Base-by-base conservation (phyloP, 2,329 filamentous ascomycete genomes). In the Beauveria scarabaeidicola region DNA sequence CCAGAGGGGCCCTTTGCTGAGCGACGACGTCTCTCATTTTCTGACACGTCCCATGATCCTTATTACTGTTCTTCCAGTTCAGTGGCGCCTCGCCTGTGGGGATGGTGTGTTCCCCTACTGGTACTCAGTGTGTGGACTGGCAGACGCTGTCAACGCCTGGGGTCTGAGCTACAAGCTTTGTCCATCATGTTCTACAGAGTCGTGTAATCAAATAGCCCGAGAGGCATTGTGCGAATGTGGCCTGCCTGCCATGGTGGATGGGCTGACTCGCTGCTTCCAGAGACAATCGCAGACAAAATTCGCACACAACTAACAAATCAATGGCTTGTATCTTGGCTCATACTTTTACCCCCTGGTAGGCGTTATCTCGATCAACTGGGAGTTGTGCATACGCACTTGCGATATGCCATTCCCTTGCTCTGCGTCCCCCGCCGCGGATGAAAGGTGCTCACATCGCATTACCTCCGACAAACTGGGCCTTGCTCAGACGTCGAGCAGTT, bases 1-100 rank as follows among this genome's bases (percentile, higher is more conserved):
- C 41, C 15, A 13, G 29, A 27, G 29, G 53, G 53, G n/a, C 43
- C 43, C 43, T 25, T 40, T 29, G 23, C 38, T 19, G 7, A 25
- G 29, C 19, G 3, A 56, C 15, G 13, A 36, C 53, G 13, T 29
- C 23, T 29, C 21, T 50, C 32, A 40, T 50, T 57, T 57, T 50
- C 54, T 50, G 54, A 57, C 54, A 57, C 23, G 54, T 48, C 46
- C 54, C 54, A 25, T 55, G 17, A 27, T 57, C 44, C 54, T 7
- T 25, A 44, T 10, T 29, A 47, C 19, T 27, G 21, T 29, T 57
- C 29, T 9, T 36, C 11, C 44, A 50, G 46, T 13, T 21, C 32
- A 46, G 44, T 57, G 54, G 54, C 54, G 36, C 32, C 46, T 57
- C 54, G 32, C 46, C 54, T 47, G 54, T 57, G 54, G 54, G 32